Base-by-base conservation (phyloP, 164 flowering plant genomes). In the Berberis vulgaris region DNA sequence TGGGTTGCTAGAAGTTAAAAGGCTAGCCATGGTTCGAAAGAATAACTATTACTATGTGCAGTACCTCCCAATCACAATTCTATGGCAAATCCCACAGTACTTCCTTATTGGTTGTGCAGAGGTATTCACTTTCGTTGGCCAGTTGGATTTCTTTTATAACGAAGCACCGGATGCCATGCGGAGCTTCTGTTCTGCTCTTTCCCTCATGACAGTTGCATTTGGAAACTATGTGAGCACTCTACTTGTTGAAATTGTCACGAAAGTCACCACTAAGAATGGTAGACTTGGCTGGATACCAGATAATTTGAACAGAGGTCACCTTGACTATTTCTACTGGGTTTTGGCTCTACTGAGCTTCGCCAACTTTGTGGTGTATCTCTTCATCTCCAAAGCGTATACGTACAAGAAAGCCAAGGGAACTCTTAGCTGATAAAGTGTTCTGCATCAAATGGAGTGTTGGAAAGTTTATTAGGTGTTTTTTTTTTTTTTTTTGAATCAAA, bases 101-200 rank as follows among this genome's bases (percentile, higher is more conserved):
- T 75, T 80, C 60, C 46, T 82, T n/a, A 65, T 82, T 5, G 86
- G 84, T 1, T 74, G 76, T 43, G 83, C 82, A 1, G 86, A 82
- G 62, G 82, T 80, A 4, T 82, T 82, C 66, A 74, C 80, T 41
- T 80, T 78, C 61, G 61, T 80, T 40, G 86, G 81, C n/a, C 83
- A 80, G 50, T 41, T 78, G 69, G 82, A 82, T 53, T 82, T 82
- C 73, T 82, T 80, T 74, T 80, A 78, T 54, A 78, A 75, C 6
- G 79, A 82, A 43, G 83, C 83, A 6, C 86, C 84, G 1, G 86
- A 82, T 69, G 79, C 82, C 45, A 77, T 82, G 84, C 65, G 83
- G 62, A 82, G 86, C 65, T 7, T 78, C 58, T 77, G 82, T 56
- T 62, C 79, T 12, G 86, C 83, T 43, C 76, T 82, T 5, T 75